phyloP scores from a whole-genome alignment of 2,329 filamentous ascomycete species.

The Aspergillus sp. region DNA sequence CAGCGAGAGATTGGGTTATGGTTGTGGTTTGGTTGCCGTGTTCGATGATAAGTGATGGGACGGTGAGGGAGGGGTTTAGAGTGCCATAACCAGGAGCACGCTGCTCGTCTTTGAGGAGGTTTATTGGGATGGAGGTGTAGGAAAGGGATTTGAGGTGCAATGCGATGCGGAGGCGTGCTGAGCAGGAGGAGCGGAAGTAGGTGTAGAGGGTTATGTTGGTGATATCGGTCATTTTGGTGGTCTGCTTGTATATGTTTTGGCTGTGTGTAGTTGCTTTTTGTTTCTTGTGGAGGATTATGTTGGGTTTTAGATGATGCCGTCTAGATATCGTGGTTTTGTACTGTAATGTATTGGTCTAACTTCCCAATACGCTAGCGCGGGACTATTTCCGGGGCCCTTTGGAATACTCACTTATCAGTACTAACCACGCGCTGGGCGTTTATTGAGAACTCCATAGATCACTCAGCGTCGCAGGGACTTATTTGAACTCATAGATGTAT shows the following conservation, averaged over 20 bases:
- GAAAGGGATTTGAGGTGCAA: conserved; percentile 49
- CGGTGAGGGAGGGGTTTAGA: conserved; percentile 49
- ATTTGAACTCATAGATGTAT: too few species aligned
- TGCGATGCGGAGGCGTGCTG: conserved; percentile 55
- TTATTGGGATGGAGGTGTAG: conserved; percentile 44
- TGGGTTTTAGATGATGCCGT: too few species aligned
- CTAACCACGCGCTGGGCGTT: too few species aligned
- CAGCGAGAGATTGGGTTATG: conserved; percentile 54
- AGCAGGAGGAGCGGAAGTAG: conserved; percentile 59
- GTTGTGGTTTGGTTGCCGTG: conserved; percentile 23
- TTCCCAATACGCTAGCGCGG: too few species aligned
- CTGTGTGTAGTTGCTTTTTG: too few species aligned
- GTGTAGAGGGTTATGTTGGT: conserved; percentile 43
- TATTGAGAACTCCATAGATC: too few species aligned
- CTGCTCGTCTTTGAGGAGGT: conserved; percentile 52
- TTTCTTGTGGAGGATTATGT: too few species aligned
- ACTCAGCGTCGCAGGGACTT: too few species aligned
- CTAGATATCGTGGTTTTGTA: too few species aligned
- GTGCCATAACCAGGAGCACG: conserved; percentile 37
- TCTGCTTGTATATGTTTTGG: background rate
- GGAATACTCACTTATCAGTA: too few species aligned
- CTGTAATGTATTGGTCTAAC: too few species aligned
- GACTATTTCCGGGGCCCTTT: too few species aligned
- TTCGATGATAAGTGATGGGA: conserved; percentile 48
- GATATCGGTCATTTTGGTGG: conserved; percentile 12